Evolutionary conservation across 2,329 filamentous ascomycete species (phyloP).

Genomic region (Talaromyces sp.): DNA sequence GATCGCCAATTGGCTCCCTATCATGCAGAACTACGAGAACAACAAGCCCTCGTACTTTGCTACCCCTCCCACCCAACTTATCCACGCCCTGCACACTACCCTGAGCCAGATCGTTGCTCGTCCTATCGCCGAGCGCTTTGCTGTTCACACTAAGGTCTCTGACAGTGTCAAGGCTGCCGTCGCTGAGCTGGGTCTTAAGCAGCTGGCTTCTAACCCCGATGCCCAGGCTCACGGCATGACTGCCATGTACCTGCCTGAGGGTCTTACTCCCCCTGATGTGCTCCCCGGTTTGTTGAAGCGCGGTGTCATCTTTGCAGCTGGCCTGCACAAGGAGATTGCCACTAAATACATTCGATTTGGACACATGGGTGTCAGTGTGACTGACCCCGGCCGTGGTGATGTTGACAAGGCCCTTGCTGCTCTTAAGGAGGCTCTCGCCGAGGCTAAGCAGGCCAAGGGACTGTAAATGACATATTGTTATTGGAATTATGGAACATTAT

Average conservation of each 20-base stretch:
- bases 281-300: slow-evolving; percentile 82
- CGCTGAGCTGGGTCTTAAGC: slow-evolving; percentile 77
- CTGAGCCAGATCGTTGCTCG: slow-evolving; percentile 82
- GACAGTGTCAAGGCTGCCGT: slow-evolving; percentile 86
- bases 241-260: slow-evolving; percentile 90
- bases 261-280: slow-evolving; percentile 76
- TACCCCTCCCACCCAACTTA: slow-evolving; percentile 89
- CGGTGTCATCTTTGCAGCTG: slow-evolving; percentile 91
- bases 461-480: slow-evolving; percentile 26
- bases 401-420: slow-evolving; percentile 82
- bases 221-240: slow-evolving; percentile 98
- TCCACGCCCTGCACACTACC: slow-evolving; percentile 89
- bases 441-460: slow-evolving; percentile 67
- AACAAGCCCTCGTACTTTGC: slow-evolving; percentile 98
- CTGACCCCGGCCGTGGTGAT: slow-evolving; percentile 76
- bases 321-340: slow-evolving; percentile 93
- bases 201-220: slow-evolving; percentile 80
- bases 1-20: slow-evolving; percentile 96
- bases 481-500: not conserved
- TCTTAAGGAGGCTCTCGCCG: slow-evolving; percentile 71
- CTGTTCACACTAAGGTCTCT: slow-evolving; percentile 75
- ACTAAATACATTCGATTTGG: slow-evolving; percentile 93
- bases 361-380: slow-evolving; percentile 95
- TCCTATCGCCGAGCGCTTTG: slow-evolving; percentile 81
- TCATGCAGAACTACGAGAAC: slow-evolving; percentile 99